Evolutionary conservation across 2,329 filamentous ascomycete genomes (phyloP).

Genomic region (Tolypocladium tropicale): DNA sequence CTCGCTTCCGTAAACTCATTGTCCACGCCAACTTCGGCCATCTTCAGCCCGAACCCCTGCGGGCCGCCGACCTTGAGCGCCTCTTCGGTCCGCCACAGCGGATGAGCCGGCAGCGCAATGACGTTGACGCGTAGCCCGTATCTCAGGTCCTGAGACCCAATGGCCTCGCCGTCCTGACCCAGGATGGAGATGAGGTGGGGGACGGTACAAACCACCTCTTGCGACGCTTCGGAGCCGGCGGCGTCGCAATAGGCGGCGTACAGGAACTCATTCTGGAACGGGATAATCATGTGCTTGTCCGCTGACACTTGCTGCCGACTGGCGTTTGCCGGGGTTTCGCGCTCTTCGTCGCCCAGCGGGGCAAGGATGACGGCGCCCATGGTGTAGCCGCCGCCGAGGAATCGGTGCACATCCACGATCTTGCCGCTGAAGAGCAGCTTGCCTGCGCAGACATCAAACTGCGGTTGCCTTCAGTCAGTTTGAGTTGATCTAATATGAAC

Average conservation of each 20-base stretch:
- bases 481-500: no score
- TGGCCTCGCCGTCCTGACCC: conserved; percentile 34
- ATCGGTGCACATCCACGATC: conserved; percentile 27
- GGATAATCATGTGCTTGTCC: conserved; percentile 24
- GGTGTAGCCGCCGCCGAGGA: conserved; percentile 28
- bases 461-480: not conserved
- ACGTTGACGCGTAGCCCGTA: conserved; percentile 41
- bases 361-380: conserved; percentile 26
- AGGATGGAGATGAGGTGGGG: conserved; percentile 26
- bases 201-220: conserved; percentile 23
- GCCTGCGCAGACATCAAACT: conserved; percentile 21
- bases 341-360: conserved; percentile 19
- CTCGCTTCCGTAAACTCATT: not conserved
- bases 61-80: conserved; percentile 23
- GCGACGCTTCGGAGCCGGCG: conserved; percentile 16
- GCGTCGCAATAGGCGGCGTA: conserved; percentile 24
- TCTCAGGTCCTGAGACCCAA: conserved; percentile 38
- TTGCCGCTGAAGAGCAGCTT: conserved; percentile 28
- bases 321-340: conserved; percentile 9
- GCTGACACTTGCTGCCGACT: conserved; percentile 5
- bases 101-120: conserved; percentile 37
- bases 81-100: conserved; percentile 33
- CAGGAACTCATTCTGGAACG: conserved; percentile 32
- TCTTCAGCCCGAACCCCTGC: conserved; percentile 16
- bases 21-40: conserved; percentile 2